These are phyloP conservation scores for Boletales sp. DNA, from an alignment of 768 basidiomycete species.

Conservation along the genomic window DNA sequence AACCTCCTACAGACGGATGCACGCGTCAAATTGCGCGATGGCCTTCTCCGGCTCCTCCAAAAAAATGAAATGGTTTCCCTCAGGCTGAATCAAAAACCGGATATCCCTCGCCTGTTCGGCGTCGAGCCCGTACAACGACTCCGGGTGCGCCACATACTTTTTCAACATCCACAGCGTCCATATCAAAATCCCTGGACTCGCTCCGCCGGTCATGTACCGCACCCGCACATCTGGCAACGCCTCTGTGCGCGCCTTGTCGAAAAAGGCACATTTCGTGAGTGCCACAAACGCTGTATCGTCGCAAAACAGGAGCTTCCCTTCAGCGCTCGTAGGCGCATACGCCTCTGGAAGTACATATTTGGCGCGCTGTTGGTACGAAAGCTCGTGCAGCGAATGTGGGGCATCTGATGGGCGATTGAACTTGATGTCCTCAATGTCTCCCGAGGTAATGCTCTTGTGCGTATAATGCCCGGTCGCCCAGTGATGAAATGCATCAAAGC, in stretches of 20 bases:
- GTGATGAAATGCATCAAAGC: constrained; percentile 12
- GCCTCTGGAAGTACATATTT: constrained; percentile 5
- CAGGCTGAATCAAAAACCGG: constrained; percentile 5
- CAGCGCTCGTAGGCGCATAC: constrained; percentile 7
- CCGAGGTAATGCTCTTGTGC: constrained; percentile 14
- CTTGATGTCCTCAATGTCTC: constrained; percentile 13
- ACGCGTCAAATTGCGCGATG: constrained; percentile 8
- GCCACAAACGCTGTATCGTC: constrained; percentile 2
- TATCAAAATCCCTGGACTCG: not conserved
- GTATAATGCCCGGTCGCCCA: constrained; percentile 12
- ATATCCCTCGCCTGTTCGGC: constrained; percentile 23
- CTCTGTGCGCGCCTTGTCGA: constrained; percentile 9
- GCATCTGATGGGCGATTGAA: constrained; percentile 2
- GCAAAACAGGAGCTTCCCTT: constrained; percentile 9
- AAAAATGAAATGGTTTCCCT: constrained; percentile 24
- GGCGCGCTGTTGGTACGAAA: constrained; percentile 10
- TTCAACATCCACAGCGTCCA: not conserved
- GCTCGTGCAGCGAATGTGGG: constrained; percentile 10
- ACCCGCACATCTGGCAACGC: constrained; percentile 11
- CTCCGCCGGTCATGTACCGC: constrained; percentile 17
- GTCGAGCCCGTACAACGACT: not conserved
- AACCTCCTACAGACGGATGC: constrained; percentile 5
- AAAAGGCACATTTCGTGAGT: constrained; percentile 12
- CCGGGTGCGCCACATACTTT: not conserved
- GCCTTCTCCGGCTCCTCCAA: constrained; percentile 21